Evolutionary conservation across 2,329 filamentous ascomycete species (phyloP), one percentile per base, ranked within the genome.

Genomic region (Aureobasidium zeae): DNA sequence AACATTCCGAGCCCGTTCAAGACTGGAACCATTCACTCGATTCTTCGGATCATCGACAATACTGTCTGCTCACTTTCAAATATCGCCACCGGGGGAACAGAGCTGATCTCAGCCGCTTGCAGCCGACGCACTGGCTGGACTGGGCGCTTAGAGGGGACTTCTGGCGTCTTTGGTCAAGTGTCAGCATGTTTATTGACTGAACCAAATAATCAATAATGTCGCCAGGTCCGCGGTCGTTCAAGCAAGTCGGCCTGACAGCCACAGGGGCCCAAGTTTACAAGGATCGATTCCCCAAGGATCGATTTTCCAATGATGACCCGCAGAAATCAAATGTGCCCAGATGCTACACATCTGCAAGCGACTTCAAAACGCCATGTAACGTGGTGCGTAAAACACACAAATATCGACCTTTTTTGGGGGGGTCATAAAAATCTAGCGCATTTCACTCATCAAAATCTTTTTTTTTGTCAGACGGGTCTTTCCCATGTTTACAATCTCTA

Each of bases 401-500:
- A 11, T n/a, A n/a, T n/a, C n/a, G n/a, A n/a, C n/a, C n/a, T n/a
- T n/a, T n/a, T n/a, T n/a, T n/a, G n/a, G n/a, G n/a, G n/a, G n/a
- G n/a, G n/a, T n/a, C n/a, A n/a, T n/a, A n/a, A n/a, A n/a, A 12
- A 32, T 21, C 20, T 11, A 32, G 26, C 37, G 31, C 34, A 26
- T 22, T 35, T 42, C 30, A 24, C 43, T 41, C 44, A 35, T 36
- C 37, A 26, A 19, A 25, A 21, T 5, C 26, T 10, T 13, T 32
- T 24, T 19, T 22, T 25, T 41, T 25, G 9, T 36, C 30, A 64
- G 60, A 71, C 68, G 12, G 68, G 58, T 5, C 56, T 72, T 10
- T 71, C 69, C 12, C 62, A 65, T 37, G 49, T 52, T 2, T 59
- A 64, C 53, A 71, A 72, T 45, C 57, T 71, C n/a, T 71, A 66